Conservation (phyloP, 2,329 filamentous ascomycete species). For the Beauveria asiatica region DNA sequence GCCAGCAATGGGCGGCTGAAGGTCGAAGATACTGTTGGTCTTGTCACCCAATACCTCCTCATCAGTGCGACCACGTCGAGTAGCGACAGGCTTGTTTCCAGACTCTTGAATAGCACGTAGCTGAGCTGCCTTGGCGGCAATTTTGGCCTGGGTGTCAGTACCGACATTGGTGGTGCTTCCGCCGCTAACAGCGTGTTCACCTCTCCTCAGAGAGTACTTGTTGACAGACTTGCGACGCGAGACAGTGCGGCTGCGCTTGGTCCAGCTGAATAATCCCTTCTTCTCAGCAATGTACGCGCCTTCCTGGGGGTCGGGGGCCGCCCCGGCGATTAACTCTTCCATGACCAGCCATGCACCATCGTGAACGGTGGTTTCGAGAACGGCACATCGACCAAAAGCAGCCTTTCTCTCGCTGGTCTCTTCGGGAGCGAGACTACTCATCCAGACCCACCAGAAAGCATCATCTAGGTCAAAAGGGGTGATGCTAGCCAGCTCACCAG, state of each 20-base stretch:
- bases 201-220: constrained; percentile 47
- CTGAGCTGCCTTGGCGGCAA: constrained; percentile 82
- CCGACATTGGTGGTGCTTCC: constrained; percentile 76
- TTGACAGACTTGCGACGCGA: constrained; percentile 63
- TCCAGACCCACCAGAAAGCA: constrained; percentile 99
- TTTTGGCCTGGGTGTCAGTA: constrained; percentile 84
- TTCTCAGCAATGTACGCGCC: constrained; percentile 92
- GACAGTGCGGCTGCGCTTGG: constrained; percentile 54
- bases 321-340: constrained; percentile 93
- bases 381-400: constrained; percentile 85
- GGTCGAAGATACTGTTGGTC: constrained; percentile 81
- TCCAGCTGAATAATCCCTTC: constrained; percentile 88
- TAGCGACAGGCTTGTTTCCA: constrained; percentile 24
- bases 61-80: constrained; percentile 47
- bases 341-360: constrained; percentile 85
- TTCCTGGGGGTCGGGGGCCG: constrained; percentile 72
- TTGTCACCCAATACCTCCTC: constrained; percentile 54
- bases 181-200: constrained; percentile 35
- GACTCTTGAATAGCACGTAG: constrained; percentile 63
- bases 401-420: constrained; percentile 80
- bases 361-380: constrained; percentile 79
- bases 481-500: constrained; percentile 91
- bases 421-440: constrained; percentile 87
- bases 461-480: constrained; percentile 80
- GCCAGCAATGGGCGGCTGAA: constrained; percentile 74